Evolutionary conservation across 2,329 filamentous ascomycete genomes (phyloP).

Genomic region (Alternaria triticimaculans): DNA sequence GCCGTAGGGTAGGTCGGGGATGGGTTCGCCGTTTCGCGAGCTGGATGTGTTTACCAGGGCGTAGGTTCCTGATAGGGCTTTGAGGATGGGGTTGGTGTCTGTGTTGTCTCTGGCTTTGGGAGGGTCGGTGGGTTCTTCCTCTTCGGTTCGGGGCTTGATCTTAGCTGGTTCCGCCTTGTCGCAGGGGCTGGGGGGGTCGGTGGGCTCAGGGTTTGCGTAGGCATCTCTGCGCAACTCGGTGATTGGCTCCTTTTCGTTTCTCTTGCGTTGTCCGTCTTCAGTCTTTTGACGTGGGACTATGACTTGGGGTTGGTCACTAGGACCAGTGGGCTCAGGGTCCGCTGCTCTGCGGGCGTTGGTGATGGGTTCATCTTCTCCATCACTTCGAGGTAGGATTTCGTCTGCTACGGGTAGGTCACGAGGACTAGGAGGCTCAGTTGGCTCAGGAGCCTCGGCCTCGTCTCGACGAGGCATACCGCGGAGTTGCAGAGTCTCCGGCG

Average conservation of each 20-base stretch:
- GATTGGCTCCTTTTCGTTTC: background rate
- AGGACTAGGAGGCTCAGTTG: background rate
- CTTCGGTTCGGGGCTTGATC: background rate
- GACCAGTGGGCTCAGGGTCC: background rate
- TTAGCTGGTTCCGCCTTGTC: background rate
- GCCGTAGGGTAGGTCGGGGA: conserved; percentile 34
- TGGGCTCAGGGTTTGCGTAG: background rate
- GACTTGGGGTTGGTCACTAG: background rate
- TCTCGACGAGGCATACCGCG: background rate
- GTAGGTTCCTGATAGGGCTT: conserved; percentile 32
- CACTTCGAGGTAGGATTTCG: background rate
- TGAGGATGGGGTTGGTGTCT: conserved; percentile 17
- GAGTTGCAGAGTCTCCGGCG: background rate
- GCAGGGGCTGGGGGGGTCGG: background rate
- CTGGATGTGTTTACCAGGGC: conserved; percentile 34
- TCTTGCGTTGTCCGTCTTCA: background rate
- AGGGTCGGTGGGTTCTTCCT: background rate
- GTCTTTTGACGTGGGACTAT: background rate
- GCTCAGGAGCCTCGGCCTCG: background rate
- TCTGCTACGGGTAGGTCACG: background rate
- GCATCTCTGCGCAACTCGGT: background rate
- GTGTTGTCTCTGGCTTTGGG: background rate
- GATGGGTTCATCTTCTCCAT: background rate
- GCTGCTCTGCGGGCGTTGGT: background rate
- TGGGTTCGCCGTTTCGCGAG: conserved; percentile 23